Conservation (phyloP, 805 yeast genomes). For the Lipomyces sp. region DNA sequence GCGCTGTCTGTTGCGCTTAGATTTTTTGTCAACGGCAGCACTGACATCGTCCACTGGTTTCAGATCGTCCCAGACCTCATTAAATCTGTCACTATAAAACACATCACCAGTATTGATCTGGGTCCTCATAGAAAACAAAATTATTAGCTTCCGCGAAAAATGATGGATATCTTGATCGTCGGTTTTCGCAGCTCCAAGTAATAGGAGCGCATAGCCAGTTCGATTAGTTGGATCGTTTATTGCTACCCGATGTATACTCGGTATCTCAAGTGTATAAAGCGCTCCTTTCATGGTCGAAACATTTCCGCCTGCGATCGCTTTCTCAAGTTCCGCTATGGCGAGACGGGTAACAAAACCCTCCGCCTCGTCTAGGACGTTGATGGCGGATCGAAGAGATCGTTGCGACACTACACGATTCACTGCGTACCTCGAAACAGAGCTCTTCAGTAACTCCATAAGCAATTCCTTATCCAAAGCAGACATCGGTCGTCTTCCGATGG, state of each 20-base stretch:
- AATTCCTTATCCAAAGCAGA: slow-evolving; percentile 60
- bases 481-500: slow-evolving; percentile 69
- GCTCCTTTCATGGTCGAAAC: slow-evolving; percentile 62
- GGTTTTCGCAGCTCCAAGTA: slow-evolving; percentile 16
- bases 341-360: slow-evolving; percentile 52
- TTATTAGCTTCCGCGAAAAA: slow-evolving; percentile 11
- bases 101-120: slow-evolving; percentile 1
- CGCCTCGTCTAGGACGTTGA: slow-evolving; percentile 67
- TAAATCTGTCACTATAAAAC: slow-evolving; percentile 6
- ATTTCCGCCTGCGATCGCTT: slow-evolving; percentile 50
- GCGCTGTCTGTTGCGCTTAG: slow-evolving; percentile 22
- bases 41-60: slow-evolving; percentile 27
- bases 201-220: slow-evolving; percentile 9
- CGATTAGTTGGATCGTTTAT: slow-evolving; percentile 14
- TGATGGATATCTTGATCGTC: slow-evolving; percentile 25
- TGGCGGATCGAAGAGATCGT: slow-evolving; percentile 58
- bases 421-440: slow-evolving; percentile 67
- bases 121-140: slow-evolving; percentile 2
- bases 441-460: slow-evolving; percentile 59
- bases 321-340: slow-evolving; percentile 49
- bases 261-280: slow-evolving; percentile 17
- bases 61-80: slow-evolving; percentile 16
- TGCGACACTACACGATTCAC: slow-evolving; percentile 71
- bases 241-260: slow-evolving; percentile 18
- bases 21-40: slow-evolving; percentile 19